Evolutionary conservation across 2,329 filamentous ascomycete species (phyloP), one percentile per base, ranked within the genome.

Genomic region (Aspergillus transmontanensis): DNA sequence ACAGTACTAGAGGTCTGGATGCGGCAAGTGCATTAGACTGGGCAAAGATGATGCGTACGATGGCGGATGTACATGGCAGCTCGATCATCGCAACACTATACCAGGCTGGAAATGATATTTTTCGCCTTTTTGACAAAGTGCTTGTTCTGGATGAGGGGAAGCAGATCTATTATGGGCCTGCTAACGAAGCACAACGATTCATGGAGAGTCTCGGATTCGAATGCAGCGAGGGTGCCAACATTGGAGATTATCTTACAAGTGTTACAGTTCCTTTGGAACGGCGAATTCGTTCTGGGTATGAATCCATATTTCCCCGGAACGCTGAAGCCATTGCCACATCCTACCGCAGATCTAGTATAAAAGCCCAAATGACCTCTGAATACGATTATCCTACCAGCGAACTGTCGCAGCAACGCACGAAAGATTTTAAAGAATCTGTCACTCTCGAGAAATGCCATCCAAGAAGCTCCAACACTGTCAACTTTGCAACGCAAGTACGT

Each of bases 81-180:
- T 79, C 86, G 0, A 84, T 86, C 0, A 86, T 90, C 53, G 86
- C 89, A 14, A 89, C 87, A 0, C 79, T 90, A 0, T 91, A 92
- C 71, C 89, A 91, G 71, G 89, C 89, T 3, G 87, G 87, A 6
- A 89, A 91, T 60, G 87, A 85, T 28, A 90, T 91, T 63, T 90
- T 90, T 72, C 80, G 89, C 30, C 81, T 88, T 0, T 91, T 91
- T 71, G 88, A 91, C 72, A 91, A 91, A 70, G 88, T 90, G 0
- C 80, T 91, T 0, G 84, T 91, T 11, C 81, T 91, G 3, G 88
- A 91, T 53, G 84, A 87, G 62, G 89, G 89, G 55, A 86, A 87
- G 64, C 75, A 91, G 67, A 82, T 90, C 51, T 91, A 84, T 78
- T 90, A 89, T 65, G 89, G 89, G 0, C 83, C 87, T 0, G 78